Percentiles rank a stretch among this genome's conserved stretches.
Evolutionary conservation across 805 yeast species (phyloP).

Genomic region (Starmerella floricola): DNA sequence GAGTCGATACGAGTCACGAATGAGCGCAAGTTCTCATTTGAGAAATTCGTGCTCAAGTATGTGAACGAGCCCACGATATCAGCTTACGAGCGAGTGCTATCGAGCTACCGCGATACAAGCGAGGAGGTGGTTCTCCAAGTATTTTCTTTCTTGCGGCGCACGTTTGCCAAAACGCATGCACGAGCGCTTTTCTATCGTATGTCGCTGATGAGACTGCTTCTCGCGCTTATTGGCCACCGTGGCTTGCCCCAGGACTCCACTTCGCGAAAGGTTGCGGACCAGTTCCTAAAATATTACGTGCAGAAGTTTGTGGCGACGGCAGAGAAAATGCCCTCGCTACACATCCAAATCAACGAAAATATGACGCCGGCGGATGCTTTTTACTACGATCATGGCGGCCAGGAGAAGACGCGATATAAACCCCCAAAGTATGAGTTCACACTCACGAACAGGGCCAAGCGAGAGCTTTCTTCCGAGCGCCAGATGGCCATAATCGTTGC

Average conservation of each 20-base stretch:
- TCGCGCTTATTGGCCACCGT: slow-evolving; percentile 39
- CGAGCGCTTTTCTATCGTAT: slow-evolving; percentile 50
- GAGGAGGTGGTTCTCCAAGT: slow-evolving; percentile 50
- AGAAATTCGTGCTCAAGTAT: slow-evolving; percentile 35
- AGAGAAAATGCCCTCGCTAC: slow-evolving; percentile 42
- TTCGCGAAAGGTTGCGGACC: slow-evolving; percentile 48
- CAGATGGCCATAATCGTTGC: slow-evolving; percentile 42
- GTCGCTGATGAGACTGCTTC: slow-evolving; percentile 55
- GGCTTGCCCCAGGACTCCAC: slow-evolving; percentile 36
- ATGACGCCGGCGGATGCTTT: slow-evolving; percentile 37
- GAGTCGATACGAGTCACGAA: slow-evolving; percentile 28
- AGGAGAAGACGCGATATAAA: slow-evolving; percentile 27
- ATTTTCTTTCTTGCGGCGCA: slow-evolving; percentile 56
- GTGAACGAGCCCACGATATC: slow-evolving; percentile 50
- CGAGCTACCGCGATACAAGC: slow-evolving; percentile 48
- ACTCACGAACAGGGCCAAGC: slow-evolving; percentile 23
- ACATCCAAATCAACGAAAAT: slow-evolving; percentile 56
- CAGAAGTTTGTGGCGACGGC: slow-evolving; percentile 40
- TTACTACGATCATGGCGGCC: slow-evolving; percentile 50
- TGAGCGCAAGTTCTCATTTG: slow-evolving; percentile 40
- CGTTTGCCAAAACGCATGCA: slow-evolving; percentile 51
- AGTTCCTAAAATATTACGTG: slow-evolving; percentile 56
- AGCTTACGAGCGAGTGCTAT: slow-evolving; percentile 51
- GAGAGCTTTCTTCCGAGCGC: slow-evolving; percentile 32
- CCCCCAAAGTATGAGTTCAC: slow-evolving; percentile 20